Conservation (phyloP, 2,329 filamentous ascomycete genomes). For the Polychaeton citri region DNA sequence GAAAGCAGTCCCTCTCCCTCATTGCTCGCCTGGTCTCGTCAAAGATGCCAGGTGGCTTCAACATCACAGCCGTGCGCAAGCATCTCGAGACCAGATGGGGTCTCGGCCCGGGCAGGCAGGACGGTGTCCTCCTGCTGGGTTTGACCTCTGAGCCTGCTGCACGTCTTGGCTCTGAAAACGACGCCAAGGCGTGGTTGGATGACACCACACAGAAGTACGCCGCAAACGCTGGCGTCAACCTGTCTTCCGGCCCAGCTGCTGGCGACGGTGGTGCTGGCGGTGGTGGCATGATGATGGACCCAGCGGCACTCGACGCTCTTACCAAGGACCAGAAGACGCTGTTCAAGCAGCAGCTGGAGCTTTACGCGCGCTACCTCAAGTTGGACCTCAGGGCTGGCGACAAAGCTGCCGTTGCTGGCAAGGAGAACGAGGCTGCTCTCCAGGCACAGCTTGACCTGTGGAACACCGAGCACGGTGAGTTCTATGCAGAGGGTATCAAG, state of each 20-base stretch:
- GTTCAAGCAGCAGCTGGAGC: conserved; percentile 96
- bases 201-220: conserved; percentile 85
- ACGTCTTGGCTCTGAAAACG: conserved; percentile 75
- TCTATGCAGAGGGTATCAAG: conserved; percentile 89
- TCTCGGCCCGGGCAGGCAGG: conserved; percentile 71
- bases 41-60: conserved; percentile 99
- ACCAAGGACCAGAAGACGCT: conserved; percentile 92
- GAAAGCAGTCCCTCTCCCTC: conserved; percentile 88
- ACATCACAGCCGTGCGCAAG: conserved; percentile 90
- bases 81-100: conserved; percentile 93
- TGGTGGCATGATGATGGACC: conserved; percentile 99
- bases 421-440: conserved; percentile 74
- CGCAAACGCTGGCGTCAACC: conserved; percentile 63
- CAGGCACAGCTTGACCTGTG: conserved; percentile 91
- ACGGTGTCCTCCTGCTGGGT: conserved; percentile 75
- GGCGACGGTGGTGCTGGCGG: conserved; percentile 58
- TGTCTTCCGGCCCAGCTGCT: conserved; percentile 58
- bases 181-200: conserved; percentile 88
- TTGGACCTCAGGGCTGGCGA: conserved; percentile 94
- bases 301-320: conserved; percentile 86
- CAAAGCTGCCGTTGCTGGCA: conserved; percentile 74
- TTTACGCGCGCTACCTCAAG: conserved; percentile 91
- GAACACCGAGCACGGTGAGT: conserved; percentile 89
- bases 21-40: conserved; percentile 92
- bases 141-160: conserved; percentile 86